Evolutionary conservation across 805 yeast genomes (phyloP).

Genomic region (Myxozyma lipomycoides): DNA sequence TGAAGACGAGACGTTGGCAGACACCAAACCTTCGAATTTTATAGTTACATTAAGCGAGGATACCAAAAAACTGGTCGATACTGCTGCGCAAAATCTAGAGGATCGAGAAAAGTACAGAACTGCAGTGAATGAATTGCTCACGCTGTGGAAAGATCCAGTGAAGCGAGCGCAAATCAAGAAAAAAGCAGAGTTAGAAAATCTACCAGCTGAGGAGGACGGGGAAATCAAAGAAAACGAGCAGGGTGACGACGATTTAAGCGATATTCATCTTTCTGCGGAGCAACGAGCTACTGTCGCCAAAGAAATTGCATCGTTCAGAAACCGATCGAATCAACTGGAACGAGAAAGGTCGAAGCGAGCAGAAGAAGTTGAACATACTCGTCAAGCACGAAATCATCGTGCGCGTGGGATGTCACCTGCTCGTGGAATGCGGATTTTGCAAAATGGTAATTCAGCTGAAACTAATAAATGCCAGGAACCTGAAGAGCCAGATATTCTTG

Average conservation of each 20-base stretch:
- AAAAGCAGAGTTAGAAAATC: not conserved
- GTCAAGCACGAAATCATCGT: conserved; percentile 16
- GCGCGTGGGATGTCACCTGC: conserved; percentile 6
- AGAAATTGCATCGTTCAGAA: conserved; percentile 27
- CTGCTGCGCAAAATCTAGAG: not conserved
- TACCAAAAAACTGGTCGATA: not conserved
- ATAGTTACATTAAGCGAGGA: conserved; percentile 1
- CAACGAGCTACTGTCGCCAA: conserved; percentile 19
- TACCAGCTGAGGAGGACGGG: not conserved
- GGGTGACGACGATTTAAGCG: conserved; percentile 28
- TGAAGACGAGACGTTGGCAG: conserved; percentile 17
- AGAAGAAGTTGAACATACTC: conserved; percentile 21
- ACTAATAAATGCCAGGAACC: conserved; percentile 7
- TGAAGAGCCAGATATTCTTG: conserved; percentile 5
- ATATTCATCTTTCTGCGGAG: conserved; percentile 18
- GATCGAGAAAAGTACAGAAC: not conserved
- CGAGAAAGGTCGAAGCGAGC: conserved; percentile 22
- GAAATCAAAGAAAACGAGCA: not conserved
- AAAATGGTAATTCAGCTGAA: conserved; percentile 4
- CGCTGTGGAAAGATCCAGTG: conserved; percentile 18
- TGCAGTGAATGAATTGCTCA: conserved; percentile 5
- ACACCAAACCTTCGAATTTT: conserved; percentile 5
- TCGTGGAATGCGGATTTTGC: not conserved
- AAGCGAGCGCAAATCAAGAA: conserved; percentile 5
- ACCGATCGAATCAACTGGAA: conserved; percentile 26